These are phyloP conservation scores for Fusarium pseudograminearum DNA, from an alignment of 2,329 filamentous ascomycete species.

Conservation along the genomic window DNA sequence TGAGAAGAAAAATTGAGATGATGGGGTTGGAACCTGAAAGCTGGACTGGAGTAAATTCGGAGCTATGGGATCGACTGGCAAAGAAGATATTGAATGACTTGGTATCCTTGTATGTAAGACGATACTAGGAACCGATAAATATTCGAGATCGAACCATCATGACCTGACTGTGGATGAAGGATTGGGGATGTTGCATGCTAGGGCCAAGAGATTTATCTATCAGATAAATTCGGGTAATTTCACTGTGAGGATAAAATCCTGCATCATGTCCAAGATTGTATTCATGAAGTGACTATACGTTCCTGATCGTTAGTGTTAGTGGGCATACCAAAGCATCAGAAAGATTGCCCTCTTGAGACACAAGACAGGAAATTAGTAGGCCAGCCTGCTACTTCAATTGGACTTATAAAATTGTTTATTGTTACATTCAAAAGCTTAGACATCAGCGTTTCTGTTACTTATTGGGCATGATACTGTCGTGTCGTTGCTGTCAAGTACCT, in stretches of 20 bases:
- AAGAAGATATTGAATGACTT: constrained; percentile 2
- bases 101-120: background rate
- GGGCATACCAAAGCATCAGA: background rate
- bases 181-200: background rate
- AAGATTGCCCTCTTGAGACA: too few relatives aligned
- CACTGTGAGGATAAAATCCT: background rate
- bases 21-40: too few relatives aligned
- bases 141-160: constrained; percentile 47
- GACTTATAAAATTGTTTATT: too few relatives aligned
- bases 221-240: background rate
- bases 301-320: background rate
- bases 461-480: background rate
- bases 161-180: constrained; percentile 38
- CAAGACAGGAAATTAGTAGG: too few relatives aligned
- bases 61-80: background rate
- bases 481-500: background rate
- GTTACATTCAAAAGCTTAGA: too few relatives aligned
- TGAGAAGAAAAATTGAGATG: background rate
- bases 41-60: background rate
- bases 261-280: background rate
- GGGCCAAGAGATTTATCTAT: background rate
- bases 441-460: too few relatives aligned
- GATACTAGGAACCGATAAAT: constrained; percentile 2
- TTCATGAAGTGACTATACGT: background rate
- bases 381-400: too few relatives aligned